Percentiles rank a stretch among this genome's conserved stretches.
These are phyloP conservation scores for Cryptosporidium muris DNA, from an alignment of 169 alveolate genomes.

Conservation along the genomic window DNA sequence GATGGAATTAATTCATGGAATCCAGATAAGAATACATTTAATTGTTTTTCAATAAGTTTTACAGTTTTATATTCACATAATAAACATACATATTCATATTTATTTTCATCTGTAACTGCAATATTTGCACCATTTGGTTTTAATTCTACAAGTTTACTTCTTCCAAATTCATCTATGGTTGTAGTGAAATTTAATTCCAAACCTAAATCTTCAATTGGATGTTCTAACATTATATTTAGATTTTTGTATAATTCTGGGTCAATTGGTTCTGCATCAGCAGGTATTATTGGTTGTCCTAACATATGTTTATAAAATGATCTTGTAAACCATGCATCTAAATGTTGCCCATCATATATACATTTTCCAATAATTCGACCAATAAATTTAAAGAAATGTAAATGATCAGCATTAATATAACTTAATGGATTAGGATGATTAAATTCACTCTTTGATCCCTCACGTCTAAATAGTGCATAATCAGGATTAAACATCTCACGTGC, in stretches of 20 bases:
- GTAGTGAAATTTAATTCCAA: slow-evolving; percentile 88
- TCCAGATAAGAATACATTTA: slow-evolving; percentile 96
- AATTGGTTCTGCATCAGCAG: slow-evolving; percentile 97
- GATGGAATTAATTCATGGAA: slow-evolving; percentile 97
- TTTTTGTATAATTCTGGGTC: slow-evolving; percentile 96
- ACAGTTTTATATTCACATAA: slow-evolving; percentile 94
- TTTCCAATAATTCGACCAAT: slow-evolving; percentile 98
- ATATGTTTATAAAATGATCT: slow-evolving; percentile 97
- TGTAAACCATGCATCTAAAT: slow-evolving; percentile 97
- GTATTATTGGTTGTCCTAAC: slow-evolving; percentile 92
- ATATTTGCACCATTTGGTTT: slow-evolving; percentile 94
- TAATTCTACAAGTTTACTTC: slow-evolving; percentile 91
- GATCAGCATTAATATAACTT: slow-evolving; percentile 93
- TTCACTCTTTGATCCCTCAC: slow-evolving; percentile 89
- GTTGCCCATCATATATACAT: slow-evolving; percentile 95
- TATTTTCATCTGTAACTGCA: slow-evolving; percentile 89
- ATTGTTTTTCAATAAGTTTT: slow-evolving; percentile 91
- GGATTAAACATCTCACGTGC: slow-evolving; percentile 99
- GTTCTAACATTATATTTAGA: slow-evolving; percentile 91
- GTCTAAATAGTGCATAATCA: slow-evolving; percentile 92
- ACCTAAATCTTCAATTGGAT: slow-evolving; percentile 89
- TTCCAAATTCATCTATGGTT: slow-evolving; percentile 95
- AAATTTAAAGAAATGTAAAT: slow-evolving; percentile 95
- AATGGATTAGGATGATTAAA: slow-evolving; percentile 96
- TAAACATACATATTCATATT: slow-evolving; percentile 93